Evolutionary conservation across 768 basidiomycete species (phyloP).

Genomic region (Gelatoporia subvermispora): DNA sequence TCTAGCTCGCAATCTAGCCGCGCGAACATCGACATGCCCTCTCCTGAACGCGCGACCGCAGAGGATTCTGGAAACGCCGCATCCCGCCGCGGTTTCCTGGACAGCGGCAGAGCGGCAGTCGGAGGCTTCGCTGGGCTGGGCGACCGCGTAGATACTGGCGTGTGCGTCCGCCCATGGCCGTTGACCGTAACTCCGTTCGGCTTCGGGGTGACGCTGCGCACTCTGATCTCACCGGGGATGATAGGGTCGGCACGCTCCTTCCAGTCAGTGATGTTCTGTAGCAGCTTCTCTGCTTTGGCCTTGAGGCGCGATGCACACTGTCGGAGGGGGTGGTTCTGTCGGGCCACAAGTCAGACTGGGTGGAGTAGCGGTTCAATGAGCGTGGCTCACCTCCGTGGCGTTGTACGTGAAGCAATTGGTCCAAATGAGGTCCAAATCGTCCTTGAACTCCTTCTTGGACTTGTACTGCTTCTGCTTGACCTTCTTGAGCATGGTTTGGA

Average conservation of each 20-base stretch:
- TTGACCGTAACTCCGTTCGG: slow-evolving; percentile 30
- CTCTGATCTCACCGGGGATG: slow-evolving; percentile 45
- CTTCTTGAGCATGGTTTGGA: slow-evolving; percentile 88
- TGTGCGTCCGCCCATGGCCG: slow-evolving; percentile 41
- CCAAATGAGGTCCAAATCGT: slow-evolving; percentile 96
- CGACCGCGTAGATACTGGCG: slow-evolving; percentile 33
- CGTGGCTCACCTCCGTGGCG: slow-evolving; percentile 70
- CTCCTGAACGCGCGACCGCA: slow-evolving; percentile 64
- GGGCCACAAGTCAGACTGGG: neutral
- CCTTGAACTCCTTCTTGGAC: slow-evolving; percentile 88
- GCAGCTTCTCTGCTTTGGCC: slow-evolving; percentile 78
- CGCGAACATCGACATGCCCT: slow-evolving; percentile 67
- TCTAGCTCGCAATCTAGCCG: slow-evolving; percentile 54
- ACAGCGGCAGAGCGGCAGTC: slow-evolving; percentile 12
- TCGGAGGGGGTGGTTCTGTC: slow-evolving; percentile 83
- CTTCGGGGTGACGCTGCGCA: slow-evolving; percentile 15
- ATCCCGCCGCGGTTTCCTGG: slow-evolving; percentile 32
- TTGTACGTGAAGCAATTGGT: slow-evolving; percentile 93
- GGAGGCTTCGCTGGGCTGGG: slow-evolving; percentile 20
- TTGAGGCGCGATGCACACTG: slow-evolving; percentile 76
- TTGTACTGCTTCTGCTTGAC: slow-evolving; percentile 91
- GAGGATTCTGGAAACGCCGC: slow-evolving; percentile 59
- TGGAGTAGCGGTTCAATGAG: neutral
- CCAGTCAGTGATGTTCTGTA: slow-evolving; percentile 86
- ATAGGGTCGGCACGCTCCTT: slow-evolving; percentile 72